Evolutionary conservation across 306 rosid species (phyloP).

Genomic region (Pterocarpus macrocarpus): DNA sequence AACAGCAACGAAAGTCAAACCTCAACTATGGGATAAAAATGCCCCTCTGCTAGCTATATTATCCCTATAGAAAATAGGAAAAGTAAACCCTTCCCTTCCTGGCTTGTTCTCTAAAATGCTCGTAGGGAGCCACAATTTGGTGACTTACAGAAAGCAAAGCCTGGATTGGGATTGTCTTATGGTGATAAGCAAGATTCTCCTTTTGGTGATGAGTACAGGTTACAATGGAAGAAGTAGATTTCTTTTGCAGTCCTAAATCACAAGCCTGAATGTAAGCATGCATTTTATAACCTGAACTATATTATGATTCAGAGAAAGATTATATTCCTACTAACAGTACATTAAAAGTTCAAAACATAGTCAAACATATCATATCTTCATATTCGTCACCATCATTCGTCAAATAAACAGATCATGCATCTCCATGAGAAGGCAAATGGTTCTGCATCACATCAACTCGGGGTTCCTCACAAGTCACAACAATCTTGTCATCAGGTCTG

Average conservation of each 20-base stretch:
- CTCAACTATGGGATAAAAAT: too few species aligned
- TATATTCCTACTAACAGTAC: background rate
- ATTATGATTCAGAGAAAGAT: background rate
- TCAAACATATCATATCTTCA: slow-evolving; percentile 28
- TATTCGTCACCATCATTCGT: slow-evolving; percentile 39
- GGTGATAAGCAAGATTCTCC: slow-evolving; percentile 61
- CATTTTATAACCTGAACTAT: slow-evolving; percentile 31
- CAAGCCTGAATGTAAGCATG: slow-evolving; percentile 46
- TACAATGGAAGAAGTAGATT: slow-evolving; percentile 38
- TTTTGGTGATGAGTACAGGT: slow-evolving; percentile 63
- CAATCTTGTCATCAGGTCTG: slow-evolving; percentile 64
- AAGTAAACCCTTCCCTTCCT: too few species aligned
- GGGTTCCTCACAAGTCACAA: slow-evolving; percentile 67
- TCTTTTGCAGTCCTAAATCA: background rate
- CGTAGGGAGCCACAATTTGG: too few species aligned
- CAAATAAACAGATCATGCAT: slow-evolving; percentile 53
- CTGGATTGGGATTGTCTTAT: slow-evolving; percentile 62
- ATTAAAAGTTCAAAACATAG: slow-evolving; percentile 25
- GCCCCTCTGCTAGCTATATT: too few species aligned
- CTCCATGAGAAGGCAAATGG: slow-evolving; percentile 67
- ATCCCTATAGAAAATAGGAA: too few species aligned
- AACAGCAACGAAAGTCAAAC: slow-evolving; percentile 2
- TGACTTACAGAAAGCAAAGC: background rate
- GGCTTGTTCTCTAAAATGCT: too few species aligned
- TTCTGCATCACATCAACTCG: slow-evolving; percentile 54